Evolutionary conservation across 257 asterid genomes (phyloP), one percentile per base, ranked within the genome.

Genomic region (Cynanchum wilfordii): DNA sequence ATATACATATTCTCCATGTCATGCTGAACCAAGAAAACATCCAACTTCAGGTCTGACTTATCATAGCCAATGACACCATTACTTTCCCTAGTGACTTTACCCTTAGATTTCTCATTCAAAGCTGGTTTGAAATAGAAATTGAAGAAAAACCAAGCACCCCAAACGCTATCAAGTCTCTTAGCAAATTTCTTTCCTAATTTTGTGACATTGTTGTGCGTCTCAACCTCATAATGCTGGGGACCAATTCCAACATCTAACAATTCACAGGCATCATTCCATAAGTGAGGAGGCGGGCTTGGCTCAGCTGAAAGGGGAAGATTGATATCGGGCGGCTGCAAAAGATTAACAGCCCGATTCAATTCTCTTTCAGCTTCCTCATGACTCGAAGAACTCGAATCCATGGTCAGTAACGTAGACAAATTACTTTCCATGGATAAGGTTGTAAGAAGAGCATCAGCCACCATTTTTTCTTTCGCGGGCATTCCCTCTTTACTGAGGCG

Each of bases 91-190:
- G 77, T 45, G 44, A 68, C 69, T 71, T 77, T 84, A 38, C 63
- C 68, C 79, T 79, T 84, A 0, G 81, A 84, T 58, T 79, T 84
- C 55, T 84, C 88, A 60, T 75, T 84, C 79, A 84, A 56, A 60
- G 77, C 84, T 0, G 88, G 88, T 62, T 77, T 84, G 52, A 84
- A 84, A 76, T 84, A 84, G 75, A 79, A 84, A 19, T 52, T 79
- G 73, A 84, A 84, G 86, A 84, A 84, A 69, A 84, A 82, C 88
- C 88, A 84, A 58, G 88, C 86, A 10, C 88, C 88, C 88, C 88
- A 84, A 29, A 84, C 78, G 60, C 86, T 81, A 77, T 84, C 88
- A 60, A 79, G 79, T 62, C 88, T 72, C 70, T 84, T 84, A 29
- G 86, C 88, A 59, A 81, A 84, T 65, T 81, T 84, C 82, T 79